Evolutionary conservation across 192 early-diverging fungal genomes (phyloP).

Genomic region (Entomortierella parvispora): DNA sequence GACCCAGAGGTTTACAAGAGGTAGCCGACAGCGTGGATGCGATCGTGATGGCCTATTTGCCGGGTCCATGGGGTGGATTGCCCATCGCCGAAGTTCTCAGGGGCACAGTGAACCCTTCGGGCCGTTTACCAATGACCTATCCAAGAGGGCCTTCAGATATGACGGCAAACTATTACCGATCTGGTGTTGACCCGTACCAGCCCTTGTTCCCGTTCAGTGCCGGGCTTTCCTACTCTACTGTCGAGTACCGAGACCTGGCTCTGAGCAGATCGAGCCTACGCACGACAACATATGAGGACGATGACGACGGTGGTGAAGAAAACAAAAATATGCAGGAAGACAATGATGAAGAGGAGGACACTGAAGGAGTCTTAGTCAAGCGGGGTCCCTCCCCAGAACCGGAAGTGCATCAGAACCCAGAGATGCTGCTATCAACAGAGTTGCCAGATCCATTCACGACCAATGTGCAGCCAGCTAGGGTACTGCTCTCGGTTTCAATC

Average conservation of each 20-base stretch:
- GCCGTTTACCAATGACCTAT: constrained; percentile 68
- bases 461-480: too few relatives aligned
- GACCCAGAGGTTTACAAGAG: constrained; percentile 63
- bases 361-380: background rate
- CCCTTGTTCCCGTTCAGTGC: constrained; percentile 68
- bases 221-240: constrained; percentile 62
- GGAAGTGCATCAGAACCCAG: too few relatives aligned
- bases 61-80: constrained; percentile 67
- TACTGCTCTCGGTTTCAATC: too few relatives aligned
- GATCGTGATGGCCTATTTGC: constrained; percentile 62
- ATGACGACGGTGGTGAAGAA: background rate
- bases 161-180: constrained; percentile 47
- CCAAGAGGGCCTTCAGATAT: constrained; percentile 58
- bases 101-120: constrained; percentile 66
- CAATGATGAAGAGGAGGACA: background rate
- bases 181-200: constrained; percentile 52
- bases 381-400: too few relatives aligned
- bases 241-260: constrained; percentile 59
- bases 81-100: constrained; percentile 69
- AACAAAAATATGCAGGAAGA: background rate
- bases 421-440: too few relatives aligned
- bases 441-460: too few relatives aligned
- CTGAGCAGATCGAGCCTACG: constrained; percentile 10
- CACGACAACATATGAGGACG: constrained; percentile 8
- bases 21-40: constrained; percentile 52